Percentiles rank a stretch among this genome's conserved stretches.
These are phyloP conservation scores for Talaromyces thailandensis DNA, from an alignment of 495 filamentous ascomycete species.

Conservation along the genomic window DNA sequence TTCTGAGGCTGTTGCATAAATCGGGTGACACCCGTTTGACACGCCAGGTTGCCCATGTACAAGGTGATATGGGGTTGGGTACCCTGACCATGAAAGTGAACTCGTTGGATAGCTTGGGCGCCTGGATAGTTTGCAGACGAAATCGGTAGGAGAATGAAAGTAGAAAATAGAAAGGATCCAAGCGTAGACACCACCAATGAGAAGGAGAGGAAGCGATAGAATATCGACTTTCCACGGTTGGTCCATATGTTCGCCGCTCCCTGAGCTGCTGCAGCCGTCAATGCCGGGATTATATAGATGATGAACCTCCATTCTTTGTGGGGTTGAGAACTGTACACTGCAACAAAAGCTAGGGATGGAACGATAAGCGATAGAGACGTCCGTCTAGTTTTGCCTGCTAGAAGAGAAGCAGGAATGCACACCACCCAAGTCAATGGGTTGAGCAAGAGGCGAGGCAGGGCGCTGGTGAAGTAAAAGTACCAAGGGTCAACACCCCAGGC, in stretches of 20 bases:
- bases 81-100: conserved; percentile 28
- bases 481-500: conserved; percentile 83
- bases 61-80: conserved; percentile 33
- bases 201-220: conserved; percentile 49
- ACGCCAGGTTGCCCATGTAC: conserved; percentile 79
- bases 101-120: conserved; percentile 55
- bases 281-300: conserved; percentile 71
- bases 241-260: conserved; percentile 68
- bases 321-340: conserved; percentile 73
- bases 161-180: conserved; percentile 47
- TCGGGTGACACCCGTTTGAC: conserved; percentile 89
- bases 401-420: conserved; percentile 57
- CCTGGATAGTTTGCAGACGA: conserved; percentile 86
- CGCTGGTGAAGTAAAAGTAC: conserved; percentile 76
- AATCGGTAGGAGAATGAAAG: conserved; percentile 53
- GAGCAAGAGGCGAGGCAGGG: conserved; percentile 72
- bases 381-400: conserved; percentile 38
- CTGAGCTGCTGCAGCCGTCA: conserved; percentile 71
- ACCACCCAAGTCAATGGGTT: conserved; percentile 60
- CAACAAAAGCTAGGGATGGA: conserved; percentile 63
- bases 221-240: conserved; percentile 47
- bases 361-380: conserved; percentile 45
- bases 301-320: conserved; percentile 98
- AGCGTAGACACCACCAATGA: conserved; percentile 48
- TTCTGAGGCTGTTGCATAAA: conserved; percentile 50